Evolutionary conservation across 2,329 filamentous ascomycete species (phyloP).

Genomic region (Penicillium corylophilum): DNA sequence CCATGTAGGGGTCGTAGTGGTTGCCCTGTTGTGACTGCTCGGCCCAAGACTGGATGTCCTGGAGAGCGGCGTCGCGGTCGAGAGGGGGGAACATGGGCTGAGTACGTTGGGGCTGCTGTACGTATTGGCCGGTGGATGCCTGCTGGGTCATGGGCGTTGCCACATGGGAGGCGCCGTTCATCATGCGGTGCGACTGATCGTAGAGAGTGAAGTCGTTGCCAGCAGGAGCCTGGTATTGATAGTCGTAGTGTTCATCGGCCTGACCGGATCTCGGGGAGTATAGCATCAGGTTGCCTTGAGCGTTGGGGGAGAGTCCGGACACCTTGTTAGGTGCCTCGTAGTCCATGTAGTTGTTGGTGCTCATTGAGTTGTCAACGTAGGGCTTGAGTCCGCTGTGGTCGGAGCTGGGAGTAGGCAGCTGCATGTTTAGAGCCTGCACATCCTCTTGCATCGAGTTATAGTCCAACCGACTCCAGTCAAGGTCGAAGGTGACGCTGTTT

Average conservation of each 20-base stretch:
- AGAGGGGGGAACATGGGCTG: constrained; percentile 23
- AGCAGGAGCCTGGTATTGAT: constrained; percentile 7
- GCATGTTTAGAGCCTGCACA: constrained; percentile 27
- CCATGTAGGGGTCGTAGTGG: constrained; percentile 3
- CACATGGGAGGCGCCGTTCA: not conserved
- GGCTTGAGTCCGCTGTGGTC: constrained; percentile 9
- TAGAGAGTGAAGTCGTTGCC: constrained; percentile 30
- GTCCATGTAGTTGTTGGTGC: constrained; percentile 7
- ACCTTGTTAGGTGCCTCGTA: constrained; percentile 14
- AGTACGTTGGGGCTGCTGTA: constrained; percentile 1
- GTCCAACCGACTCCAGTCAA: constrained; percentile 27
- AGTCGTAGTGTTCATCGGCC: constrained; percentile 23
- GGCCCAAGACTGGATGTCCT: constrained; percentile 18
- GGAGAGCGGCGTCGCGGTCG: constrained; percentile 7
- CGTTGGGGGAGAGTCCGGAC: constrained; percentile 25
- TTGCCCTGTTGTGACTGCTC: constrained; percentile 9
- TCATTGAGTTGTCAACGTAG: constrained; percentile 17
- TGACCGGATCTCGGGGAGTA: constrained; percentile 27
- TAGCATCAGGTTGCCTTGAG: constrained; percentile 30
- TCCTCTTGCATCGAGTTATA: constrained; percentile 22
- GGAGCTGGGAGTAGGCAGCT: constrained; percentile 19
- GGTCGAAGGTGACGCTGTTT: constrained; percentile 21
- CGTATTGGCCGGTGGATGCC: constrained; percentile 7
- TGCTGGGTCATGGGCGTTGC: not conserved
- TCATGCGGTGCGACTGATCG: constrained; percentile 6